phyloP scores from a whole-genome alignment of 2,329 filamentous ascomycete genomes.

The Falciphora oryzae region DNA sequence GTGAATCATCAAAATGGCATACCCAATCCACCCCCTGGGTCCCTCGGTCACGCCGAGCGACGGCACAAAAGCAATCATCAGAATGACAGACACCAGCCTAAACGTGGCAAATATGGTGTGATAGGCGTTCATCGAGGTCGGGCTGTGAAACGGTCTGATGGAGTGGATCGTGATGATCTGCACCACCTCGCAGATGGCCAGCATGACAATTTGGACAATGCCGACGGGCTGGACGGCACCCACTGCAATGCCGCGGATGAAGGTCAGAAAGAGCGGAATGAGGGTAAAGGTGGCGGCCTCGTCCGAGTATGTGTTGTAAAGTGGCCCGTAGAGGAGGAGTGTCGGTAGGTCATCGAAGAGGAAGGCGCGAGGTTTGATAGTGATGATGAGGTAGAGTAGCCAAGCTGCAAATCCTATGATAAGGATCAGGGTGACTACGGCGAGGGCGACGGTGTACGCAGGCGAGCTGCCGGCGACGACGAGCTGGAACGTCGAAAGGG shows the following conservation, averaged over 20 bases:
- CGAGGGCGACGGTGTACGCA: conserved; percentile 65
- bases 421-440: conserved; percentile 66
- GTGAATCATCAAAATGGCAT: conserved; percentile 82
- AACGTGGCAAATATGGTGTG: conserved; percentile 78
- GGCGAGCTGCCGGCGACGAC: conserved; percentile 67
- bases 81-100: conserved; percentile 67
- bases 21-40: conserved; percentile 90
- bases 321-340: conserved; percentile 79
- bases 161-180: conserved; percentile 81
- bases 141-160: conserved; percentile 82
- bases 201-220: conserved; percentile 83
- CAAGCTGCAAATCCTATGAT: conserved; percentile 71
- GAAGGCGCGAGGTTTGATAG: conserved; percentile 74
- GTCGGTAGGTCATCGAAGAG: conserved; percentile 92
- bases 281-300: conserved; percentile 86
- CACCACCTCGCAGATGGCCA: conserved; percentile 92
- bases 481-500: conserved; percentile 86
- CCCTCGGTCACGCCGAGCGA: conserved; percentile 72
- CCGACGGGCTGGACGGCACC: conserved; percentile 90
- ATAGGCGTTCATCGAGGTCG: conserved; percentile 97
- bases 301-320: conserved; percentile 98
- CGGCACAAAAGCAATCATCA: conserved; percentile 80
- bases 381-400: conserved; percentile 75
- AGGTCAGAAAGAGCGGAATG: conserved; percentile 76
- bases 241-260: conserved; percentile 82